Percentiles rank a stretch among this genome's conserved stretches.
These are phyloP conservation scores for Samsoniella hepiali DNA, from an alignment of 2,329 filamentous ascomycete species.

Conservation along the genomic window DNA sequence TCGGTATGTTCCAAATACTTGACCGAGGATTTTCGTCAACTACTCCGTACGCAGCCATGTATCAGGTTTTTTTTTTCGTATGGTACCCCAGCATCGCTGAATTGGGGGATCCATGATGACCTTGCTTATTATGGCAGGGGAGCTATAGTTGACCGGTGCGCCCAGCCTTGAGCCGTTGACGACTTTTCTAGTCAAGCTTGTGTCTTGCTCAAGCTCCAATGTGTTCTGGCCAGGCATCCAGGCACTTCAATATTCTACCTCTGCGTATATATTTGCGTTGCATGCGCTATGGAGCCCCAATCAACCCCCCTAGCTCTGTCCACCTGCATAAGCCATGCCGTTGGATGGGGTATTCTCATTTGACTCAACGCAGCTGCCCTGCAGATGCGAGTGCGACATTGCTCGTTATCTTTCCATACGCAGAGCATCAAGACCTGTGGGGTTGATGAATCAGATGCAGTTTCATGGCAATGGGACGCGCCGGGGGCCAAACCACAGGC, in stretches of 20 bases:
- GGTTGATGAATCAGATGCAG: background rate
- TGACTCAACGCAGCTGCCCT: conserved; percentile 5
- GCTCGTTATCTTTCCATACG: background rate
- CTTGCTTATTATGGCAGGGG: background rate
- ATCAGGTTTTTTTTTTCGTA: no score
- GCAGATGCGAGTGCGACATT: conserved; percentile 3
- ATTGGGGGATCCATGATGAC: background rate
- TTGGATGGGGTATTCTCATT: conserved; percentile 8
- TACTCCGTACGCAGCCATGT: no score
- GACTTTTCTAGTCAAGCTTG: background rate
- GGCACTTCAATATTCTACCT: background rate
- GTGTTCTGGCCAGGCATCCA: background rate
- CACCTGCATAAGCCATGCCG: conserved; percentile 12
- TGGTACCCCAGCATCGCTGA: background rate
- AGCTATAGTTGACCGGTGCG: background rate
- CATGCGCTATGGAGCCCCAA: conserved; percentile 11
- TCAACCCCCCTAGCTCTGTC: background rate
- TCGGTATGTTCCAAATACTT: background rate
- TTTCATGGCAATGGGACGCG: background rate
- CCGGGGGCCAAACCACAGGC: no score
- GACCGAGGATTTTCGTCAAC: background rate
- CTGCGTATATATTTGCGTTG: background rate
- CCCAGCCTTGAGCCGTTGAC: background rate
- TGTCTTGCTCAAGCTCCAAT: background rate
- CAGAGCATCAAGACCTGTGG: background rate